These are phyloP conservation scores for Neurospora sp. DNA, from an alignment of 495 filamentous ascomycete species.

Conservation along the genomic window DNA sequence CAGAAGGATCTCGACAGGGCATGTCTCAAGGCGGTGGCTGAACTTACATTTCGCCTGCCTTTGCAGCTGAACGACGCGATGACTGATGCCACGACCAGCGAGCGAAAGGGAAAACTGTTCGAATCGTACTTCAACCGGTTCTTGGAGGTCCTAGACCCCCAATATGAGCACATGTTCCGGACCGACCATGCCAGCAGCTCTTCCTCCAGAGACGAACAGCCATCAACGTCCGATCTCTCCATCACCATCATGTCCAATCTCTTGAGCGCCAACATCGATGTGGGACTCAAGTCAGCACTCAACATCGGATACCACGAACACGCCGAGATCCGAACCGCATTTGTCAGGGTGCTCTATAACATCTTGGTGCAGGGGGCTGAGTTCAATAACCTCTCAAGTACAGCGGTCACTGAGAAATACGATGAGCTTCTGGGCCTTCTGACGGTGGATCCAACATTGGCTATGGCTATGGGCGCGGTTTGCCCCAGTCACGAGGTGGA, in stretches of 20 bases:
- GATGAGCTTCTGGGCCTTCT: conserved; percentile 50
- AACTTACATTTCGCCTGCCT: conserved; percentile 53
- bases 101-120: conserved; percentile 55
- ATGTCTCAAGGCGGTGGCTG: conserved; percentile 49
- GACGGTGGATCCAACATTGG: conserved; percentile 47
- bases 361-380: conserved; percentile 58
- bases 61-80: conserved; percentile 53
- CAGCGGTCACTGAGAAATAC: conserved; percentile 55
- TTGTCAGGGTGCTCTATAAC: conserved; percentile 57
- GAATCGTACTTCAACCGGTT: conserved; percentile 58
- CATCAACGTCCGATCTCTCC: conserved; percentile 45
- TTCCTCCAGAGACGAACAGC: conserved; percentile 32
- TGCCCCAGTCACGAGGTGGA: conserved; percentile 57
- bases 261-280: conserved; percentile 57
- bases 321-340: conserved; percentile 54
- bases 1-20: conserved; percentile 54
- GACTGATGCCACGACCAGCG: conserved; percentile 50
- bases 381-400: conserved; percentile 54
- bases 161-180: conserved; percentile 34
- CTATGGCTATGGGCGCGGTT: conserved; percentile 49
- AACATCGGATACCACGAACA: conserved; percentile 59
- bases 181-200: conserved; percentile 26
- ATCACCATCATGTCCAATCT: conserved; percentile 58
- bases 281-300: conserved; percentile 54
- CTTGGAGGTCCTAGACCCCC: conserved; percentile 48